phyloP scores from a whole-genome alignment of 2,329 filamentous ascomycete species.

The Pestalotiopsis sp. region DNA sequence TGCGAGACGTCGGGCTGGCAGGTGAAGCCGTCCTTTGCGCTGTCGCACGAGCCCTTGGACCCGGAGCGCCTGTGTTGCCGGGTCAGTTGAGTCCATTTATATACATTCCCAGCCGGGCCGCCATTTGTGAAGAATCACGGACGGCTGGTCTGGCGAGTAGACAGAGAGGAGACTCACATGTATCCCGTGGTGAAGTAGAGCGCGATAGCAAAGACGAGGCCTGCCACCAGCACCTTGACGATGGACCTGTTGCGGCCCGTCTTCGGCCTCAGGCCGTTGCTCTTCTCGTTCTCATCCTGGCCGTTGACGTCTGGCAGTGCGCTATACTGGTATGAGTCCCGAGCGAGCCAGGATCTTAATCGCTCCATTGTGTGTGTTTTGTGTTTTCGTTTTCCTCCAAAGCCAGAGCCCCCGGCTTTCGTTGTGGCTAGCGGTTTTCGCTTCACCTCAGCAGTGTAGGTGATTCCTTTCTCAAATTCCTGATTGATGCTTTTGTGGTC shows the following conservation, averaged over 20 bases:
- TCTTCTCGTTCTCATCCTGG: neutral
- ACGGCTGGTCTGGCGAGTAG: neutral
- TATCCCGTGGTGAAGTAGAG: slow-evolving; percentile 13
- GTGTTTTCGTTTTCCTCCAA: neutral
- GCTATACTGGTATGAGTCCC: slow-evolving; percentile 15
- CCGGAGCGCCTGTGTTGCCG: slow-evolving; percentile 17
- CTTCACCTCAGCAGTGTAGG: neutral
- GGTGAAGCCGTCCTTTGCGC: slow-evolving; percentile 59
- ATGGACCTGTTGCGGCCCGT: slow-evolving; percentile 9
- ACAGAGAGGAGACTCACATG: slow-evolving; percentile 1
- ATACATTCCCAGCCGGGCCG: neutral
- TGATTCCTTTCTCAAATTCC: no score
- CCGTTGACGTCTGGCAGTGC: slow-evolving; percentile 11
- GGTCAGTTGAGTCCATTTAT: neutral
- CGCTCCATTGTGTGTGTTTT: neutral
- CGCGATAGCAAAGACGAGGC: neutral
- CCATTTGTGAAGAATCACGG: no score
- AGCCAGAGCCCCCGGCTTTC: no score
- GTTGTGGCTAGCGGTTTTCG: no score
- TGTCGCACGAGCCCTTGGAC: slow-evolving; percentile 49
- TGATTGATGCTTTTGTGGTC: no score
- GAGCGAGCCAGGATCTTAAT: slow-evolving; percentile 2
- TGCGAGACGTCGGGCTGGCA: slow-evolving; percentile 65
- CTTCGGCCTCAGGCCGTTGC: neutral
- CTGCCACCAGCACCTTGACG: slow-evolving; percentile 14